These are phyloP conservation scores for Penicillium roqueforti DNA, from an alignment of 495 filamentous ascomycete genomes.

Conservation along the genomic window DNA sequence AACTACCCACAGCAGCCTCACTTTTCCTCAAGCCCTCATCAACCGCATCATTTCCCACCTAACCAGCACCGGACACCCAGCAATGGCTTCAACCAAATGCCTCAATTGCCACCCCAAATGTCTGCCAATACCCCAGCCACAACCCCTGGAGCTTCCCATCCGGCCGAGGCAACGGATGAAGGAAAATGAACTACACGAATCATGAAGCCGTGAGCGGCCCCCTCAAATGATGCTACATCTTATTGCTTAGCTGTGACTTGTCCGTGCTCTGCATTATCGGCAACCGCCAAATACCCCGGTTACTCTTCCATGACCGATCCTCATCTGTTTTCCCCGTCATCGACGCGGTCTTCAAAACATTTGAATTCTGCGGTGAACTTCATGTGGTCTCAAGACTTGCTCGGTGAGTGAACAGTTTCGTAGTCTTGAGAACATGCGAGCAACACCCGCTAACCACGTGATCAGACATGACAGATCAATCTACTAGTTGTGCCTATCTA, in stretches of 20 bases:
- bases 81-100: slow-evolving; percentile 55
- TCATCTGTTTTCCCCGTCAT: slow-evolving; percentile 2
- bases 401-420: neutral
- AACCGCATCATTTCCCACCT: slow-evolving; percentile 60
- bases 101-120: slow-evolving; percentile 46
- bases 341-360: neutral
- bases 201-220: slow-evolving; percentile 8
- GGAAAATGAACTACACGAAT: slow-evolving; percentile 46
- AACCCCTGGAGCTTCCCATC: slow-evolving; percentile 33
- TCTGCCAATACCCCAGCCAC: slow-evolving; percentile 37
- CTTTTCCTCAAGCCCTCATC: slow-evolving; percentile 62
- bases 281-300: neutral
- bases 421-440: no score
- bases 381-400: slow-evolving; percentile 9
- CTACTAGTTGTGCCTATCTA: slow-evolving; percentile 9
- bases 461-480: slow-evolving; percentile 3
- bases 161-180: slow-evolving; percentile 49
- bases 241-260: slow-evolving; percentile 6
- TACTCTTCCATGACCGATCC: neutral
- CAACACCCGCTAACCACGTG: neutral
- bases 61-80: slow-evolving; percentile 56
- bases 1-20: slow-evolving; percentile 57
- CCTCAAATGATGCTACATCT: slow-evolving; percentile 7
- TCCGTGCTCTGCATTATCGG: neutral
- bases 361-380: slow-evolving; percentile 1